phyloP scores from a whole-genome alignment of 306 rosid species.

The Fragaria ananassa region DNA sequence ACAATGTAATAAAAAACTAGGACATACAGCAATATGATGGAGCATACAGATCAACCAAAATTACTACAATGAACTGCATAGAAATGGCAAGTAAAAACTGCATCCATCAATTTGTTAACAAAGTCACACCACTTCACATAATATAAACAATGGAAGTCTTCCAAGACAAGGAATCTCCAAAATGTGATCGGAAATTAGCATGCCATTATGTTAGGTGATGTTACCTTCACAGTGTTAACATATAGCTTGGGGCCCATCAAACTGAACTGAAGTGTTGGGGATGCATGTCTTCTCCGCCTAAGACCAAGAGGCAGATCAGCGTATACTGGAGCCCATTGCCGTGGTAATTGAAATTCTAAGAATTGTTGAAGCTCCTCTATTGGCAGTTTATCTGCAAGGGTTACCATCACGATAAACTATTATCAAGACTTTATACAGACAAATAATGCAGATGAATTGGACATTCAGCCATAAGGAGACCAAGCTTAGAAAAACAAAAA shows the following conservation, averaged over 20 bases:
- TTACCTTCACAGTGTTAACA: constrained; percentile 81
- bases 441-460: neutral
- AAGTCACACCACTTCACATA: neutral
- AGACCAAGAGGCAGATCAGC: constrained; percentile 78
- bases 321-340: constrained; percentile 92
- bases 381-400: constrained; percentile 74
- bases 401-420: constrained; percentile 14
- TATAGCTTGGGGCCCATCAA: constrained; percentile 87
- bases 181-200: neutral
- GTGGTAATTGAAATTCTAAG: constrained; percentile 82
- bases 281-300: constrained; percentile 46
- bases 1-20: neutral
- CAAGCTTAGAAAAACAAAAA: constrained; percentile 1
- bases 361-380: constrained; percentile 89
- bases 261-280: constrained; percentile 74
- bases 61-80: neutral
- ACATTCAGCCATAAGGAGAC: neutral
- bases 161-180: neutral
- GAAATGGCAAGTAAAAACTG: neutral
- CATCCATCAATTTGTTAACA: neutral
- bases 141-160: constrained; percentile 2
- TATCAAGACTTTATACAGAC: neutral
- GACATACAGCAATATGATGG: neutral
- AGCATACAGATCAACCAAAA: neutral
- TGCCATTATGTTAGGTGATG: neutral